phyloP scores from a whole-genome alignment of 768 basidiomycete species.

The Hygrocybe punicea region DNA sequence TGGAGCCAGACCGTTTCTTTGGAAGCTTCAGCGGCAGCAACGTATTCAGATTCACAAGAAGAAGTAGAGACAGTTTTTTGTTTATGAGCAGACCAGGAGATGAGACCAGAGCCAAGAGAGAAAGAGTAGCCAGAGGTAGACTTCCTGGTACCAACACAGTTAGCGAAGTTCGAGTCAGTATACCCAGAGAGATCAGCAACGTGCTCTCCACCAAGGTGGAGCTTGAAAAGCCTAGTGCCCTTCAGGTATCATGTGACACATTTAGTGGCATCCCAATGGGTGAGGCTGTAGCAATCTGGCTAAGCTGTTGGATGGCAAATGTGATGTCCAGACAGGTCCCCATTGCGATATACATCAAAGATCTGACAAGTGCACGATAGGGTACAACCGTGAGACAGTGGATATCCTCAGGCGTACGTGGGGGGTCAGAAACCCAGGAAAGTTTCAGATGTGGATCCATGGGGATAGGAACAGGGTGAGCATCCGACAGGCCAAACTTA shows the following conservation, averaged over 20 bases:
- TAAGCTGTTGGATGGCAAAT: conserved; percentile 23
- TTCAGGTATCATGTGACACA: conserved; percentile 17
- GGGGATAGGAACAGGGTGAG: not conserved
- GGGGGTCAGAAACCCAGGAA: not conserved
- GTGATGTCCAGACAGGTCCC: conserved; percentile 26
- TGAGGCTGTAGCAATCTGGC: conserved; percentile 21
- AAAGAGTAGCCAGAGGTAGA: too few species aligned
- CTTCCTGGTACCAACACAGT: too few species aligned
- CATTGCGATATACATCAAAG: conserved; percentile 18
- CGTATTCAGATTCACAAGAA: too few species aligned
- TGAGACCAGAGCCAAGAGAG: too few species aligned
- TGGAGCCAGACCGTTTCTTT: too few species aligned
- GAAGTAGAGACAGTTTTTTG: too few species aligned
- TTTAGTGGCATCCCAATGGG: conserved; percentile 28
- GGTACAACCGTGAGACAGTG: not conserved
- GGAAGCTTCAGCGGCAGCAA: too few species aligned
- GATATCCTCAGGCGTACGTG: not conserved
- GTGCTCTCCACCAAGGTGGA: not conserved
- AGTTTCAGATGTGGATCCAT: not conserved
- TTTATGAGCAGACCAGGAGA: too few species aligned
- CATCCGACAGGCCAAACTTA: not conserved
- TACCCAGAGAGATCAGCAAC: too few species aligned
- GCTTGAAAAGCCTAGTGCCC: not conserved
- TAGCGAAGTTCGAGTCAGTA: too few species aligned
- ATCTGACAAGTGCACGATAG: conserved; percentile 13